These are phyloP conservation scores for Pythium guiyangense DNA, from an alignment of 352 stramenopile genomes.

Conservation along the genomic window DNA sequence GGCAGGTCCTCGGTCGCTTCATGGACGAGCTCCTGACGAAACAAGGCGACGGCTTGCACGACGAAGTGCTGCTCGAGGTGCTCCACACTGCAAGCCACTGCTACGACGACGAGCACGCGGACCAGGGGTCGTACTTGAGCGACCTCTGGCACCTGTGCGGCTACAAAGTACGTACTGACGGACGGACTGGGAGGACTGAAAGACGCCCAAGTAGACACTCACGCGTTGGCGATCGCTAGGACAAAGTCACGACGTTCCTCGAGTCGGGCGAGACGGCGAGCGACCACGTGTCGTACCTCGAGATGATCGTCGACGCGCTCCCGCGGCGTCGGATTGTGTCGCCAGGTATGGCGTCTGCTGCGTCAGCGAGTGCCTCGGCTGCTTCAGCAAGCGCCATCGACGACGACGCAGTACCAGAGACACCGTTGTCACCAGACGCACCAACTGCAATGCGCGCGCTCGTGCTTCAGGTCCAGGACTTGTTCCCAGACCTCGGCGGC, in stretches of 20 bases:
- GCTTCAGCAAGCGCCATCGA: slow-evolving; percentile 1
- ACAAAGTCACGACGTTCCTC: slow-evolving; percentile 51
- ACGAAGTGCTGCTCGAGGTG: slow-evolving; percentile 48
- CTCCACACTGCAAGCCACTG: slow-evolving; percentile 62
- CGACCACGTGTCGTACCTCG: slow-evolving; percentile 66
- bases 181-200: no score
- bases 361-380: no score
- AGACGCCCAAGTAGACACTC: no score
- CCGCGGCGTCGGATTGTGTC: slow-evolving; percentile 34
- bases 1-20: slow-evolving; percentile 20
- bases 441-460: slow-evolving; percentile 19
- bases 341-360: not conserved
- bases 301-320: slow-evolving; percentile 62
- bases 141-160: slow-evolving; percentile 64
- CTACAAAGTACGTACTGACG: slow-evolving; percentile 56
- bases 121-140: slow-evolving; percentile 67
- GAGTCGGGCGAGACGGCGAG: slow-evolving; percentile 41
- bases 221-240: slow-evolving; percentile 13
- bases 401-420: not conserved
- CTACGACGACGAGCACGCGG: slow-evolving; percentile 34
- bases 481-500: slow-evolving; percentile 53
- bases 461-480: slow-evolving; percentile 52
- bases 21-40: slow-evolving; percentile 36
- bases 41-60: slow-evolving; percentile 13
- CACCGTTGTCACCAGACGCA: not conserved